phyloP scores from a whole-genome alignment of 2,329 filamentous ascomycete species.

The Aureobasidium sp. region DNA sequence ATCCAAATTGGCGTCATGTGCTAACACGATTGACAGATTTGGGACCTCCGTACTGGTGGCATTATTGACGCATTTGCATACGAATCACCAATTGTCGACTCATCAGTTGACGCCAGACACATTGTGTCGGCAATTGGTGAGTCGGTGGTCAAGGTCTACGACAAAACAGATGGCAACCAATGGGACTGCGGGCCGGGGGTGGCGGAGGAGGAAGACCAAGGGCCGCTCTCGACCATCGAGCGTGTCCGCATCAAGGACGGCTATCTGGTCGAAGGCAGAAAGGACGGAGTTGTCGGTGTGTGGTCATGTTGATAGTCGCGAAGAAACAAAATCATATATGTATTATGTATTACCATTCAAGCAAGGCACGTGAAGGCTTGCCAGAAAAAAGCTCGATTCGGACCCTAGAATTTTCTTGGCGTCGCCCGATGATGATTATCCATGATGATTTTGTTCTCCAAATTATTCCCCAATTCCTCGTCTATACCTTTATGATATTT shows the following conservation, averaged over 20 bases:
- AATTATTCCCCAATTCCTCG: background rate
- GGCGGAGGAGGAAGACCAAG: constrained; percentile 51
- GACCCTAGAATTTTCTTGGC: background rate
- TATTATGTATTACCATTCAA: background rate
- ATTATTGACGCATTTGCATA: constrained; percentile 96
- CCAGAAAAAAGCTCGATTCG: background rate
- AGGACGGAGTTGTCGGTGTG: constrained; percentile 79
- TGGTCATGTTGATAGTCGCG: constrained; percentile 61
- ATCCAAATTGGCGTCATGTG: background rate
- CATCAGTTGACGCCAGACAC: constrained; percentile 91
- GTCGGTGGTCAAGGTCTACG: constrained; percentile 93
- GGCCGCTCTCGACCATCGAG: constrained; percentile 57
- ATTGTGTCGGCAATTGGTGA: constrained; percentile 89
- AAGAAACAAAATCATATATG: background rate
- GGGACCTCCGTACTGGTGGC: constrained; percentile 92
- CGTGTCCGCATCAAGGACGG: constrained; percentile 86
- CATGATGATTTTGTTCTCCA: constrained; percentile 5
- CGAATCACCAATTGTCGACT: constrained; percentile 81
- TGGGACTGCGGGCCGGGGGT: constrained; percentile 93
- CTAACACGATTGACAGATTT: constrained; percentile 60
- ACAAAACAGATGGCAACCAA: constrained; percentile 90
- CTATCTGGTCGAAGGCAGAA: constrained; percentile 84
- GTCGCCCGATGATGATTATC: background rate
- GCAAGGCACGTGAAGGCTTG: constrained; percentile 5
- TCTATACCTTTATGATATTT: background rate